These are phyloP conservation scores for Skeletonema menzelii DNA, from an alignment of 108 stramenopile species.

Conservation along the genomic window DNA sequence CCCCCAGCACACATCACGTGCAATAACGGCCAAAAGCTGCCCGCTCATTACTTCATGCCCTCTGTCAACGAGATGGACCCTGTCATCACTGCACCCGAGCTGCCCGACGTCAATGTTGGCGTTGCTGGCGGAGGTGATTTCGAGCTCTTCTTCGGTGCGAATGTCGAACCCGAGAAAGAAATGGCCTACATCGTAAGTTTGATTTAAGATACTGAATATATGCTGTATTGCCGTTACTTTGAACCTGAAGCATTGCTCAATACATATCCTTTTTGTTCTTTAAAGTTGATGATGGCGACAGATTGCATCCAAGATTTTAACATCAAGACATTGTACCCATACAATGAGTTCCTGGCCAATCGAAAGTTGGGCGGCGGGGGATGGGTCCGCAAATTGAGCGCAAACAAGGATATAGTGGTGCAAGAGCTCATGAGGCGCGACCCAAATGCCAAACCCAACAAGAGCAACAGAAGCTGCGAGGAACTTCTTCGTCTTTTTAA, in stretches of 20 bases:
- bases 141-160: background rate
- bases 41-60: conserved; percentile 1
- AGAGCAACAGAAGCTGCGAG: background rate
- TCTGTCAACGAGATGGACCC: background rate
- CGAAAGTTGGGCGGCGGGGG: background rate
- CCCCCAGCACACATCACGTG: background rate
- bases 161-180: background rate
- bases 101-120: background rate
- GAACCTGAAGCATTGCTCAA: background rate
- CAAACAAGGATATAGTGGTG: background rate
- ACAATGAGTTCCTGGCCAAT: background rate
- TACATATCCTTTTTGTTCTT: background rate
- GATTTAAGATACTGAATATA: background rate
- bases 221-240: background rate
- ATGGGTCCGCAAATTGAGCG: background rate
- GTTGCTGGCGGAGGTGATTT: background rate
- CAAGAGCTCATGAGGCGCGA: background rate
- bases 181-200: background rate
- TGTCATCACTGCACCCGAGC: background rate
- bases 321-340: background rate
- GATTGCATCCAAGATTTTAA: background rate
- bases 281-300: conserved; percentile 4
- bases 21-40: background rate
- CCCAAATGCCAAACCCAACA: background rate
- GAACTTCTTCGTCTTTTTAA: background rate